Base-by-base conservation (phyloP, 768 basidiomycete genomes). In the Amanita rimosa region DNA sequence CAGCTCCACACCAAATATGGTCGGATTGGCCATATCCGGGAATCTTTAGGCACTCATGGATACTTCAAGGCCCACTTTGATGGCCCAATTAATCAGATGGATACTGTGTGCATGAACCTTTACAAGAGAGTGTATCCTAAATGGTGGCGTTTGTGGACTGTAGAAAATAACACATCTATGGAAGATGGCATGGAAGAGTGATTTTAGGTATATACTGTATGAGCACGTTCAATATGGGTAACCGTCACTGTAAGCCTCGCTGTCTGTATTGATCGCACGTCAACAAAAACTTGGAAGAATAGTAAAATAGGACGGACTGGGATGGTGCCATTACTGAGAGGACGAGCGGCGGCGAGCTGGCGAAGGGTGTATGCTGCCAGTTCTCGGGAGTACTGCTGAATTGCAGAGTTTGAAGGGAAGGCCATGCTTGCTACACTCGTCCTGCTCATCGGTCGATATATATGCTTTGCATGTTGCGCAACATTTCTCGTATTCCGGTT, bases 41-140 rank as follows among this genome's bases (percentile, higher is more conserved):
- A 93, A 65, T 85, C 90, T 7, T 81, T 99, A 14, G 95, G 95
- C 41, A 98, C 93, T 26, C 95, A 99, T 60, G 96, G 95, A 26
- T 92, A 97, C 67, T 91, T 93, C 76, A 98, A 98, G 71, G 94
- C 92, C 14, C 78, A 89, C 62, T 92, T 93, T 65, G 93, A 96
- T 60, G 90, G 88, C 11, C 89, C 86, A 17, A 81, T 97, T 57
- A 85, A 77, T 60, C 91, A 93, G 70, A 95, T 96, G 92, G 96
- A 98, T 56, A 95, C 92, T 13, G 78, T 97, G 49, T 96, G 93
- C 64, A 85, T 98, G 85, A 81, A 83, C 39, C 61, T 99, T 50
- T 97, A 99, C 69, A 99, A 98, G 67, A 75, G 96, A 36, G 83
- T 93, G 49, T 97, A 79, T 65, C 95, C 95, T 8, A 86, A 83